Base-by-base conservation (phyloP, 2,329 filamentous ascomycete species). In the Nothopassalora personata region DNA sequence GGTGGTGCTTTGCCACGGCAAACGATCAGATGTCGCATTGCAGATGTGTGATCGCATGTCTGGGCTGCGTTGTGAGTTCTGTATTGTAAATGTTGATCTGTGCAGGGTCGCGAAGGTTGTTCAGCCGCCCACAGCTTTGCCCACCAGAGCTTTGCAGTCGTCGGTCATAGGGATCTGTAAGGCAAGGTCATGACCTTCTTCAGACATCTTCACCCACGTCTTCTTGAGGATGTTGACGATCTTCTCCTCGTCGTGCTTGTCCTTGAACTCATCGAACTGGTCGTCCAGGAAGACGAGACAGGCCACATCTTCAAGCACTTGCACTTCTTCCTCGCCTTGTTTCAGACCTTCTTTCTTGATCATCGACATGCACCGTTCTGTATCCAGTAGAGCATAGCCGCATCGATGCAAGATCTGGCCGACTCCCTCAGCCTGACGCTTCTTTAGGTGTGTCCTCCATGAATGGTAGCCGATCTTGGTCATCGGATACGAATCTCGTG, bases 211-310 rank as follows among this genome's bases (percentile, higher is more conserved):
- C 51, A 68, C 84, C 87, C 87, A 90, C 13, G 87, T 90, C 81
- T 90, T 90, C 66, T 77, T 77, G 71, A 91, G 71, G 64, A 91
- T 90, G 18, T 75, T 77, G 19, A 93, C 72, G 60, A 91, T 85
- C 80, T 94, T 95, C 53, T 85, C 86, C 75, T 93, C 89, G 69
- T 91, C 88, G 56, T 86, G 81, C 30, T 83, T 81, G 70, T 81
- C 79, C 78, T 90, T 87, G 74, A 94, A 96, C 53, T 82, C 83
- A 68, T 92, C 90, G 63, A 95, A 88, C 71, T 94, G 89, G 71
- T 93, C 90, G 71, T 94, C 90, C 64, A 96, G 75, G 72, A 96
- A 96, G 30, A 95, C 90, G 57, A 96, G 76, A 71, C 90, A 95
- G 3, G 91, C 91, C 49, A 91, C 88, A 75, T 95, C 91, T 77